Percentiles rank a stretch among this genome's conserved stretches.
Evolutionary conservation across 2,329 filamentous ascomycete genomes (phyloP).

Genomic region (Coniochaeta pulveracea): DNA sequence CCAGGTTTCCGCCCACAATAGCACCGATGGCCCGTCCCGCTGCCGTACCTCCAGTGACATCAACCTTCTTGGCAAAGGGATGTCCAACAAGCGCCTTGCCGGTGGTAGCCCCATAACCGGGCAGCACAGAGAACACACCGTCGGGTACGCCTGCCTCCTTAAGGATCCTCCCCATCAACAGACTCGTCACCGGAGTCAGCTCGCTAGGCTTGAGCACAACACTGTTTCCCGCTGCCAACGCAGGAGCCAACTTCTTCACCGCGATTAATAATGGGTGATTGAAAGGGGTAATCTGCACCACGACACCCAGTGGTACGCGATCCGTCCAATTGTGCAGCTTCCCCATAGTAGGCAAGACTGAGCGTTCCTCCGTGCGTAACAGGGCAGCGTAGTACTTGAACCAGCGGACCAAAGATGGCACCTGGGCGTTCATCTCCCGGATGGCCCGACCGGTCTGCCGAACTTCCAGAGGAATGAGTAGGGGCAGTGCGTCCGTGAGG

Average conservation of each 20-base stretch:
- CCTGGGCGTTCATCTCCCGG: slow-evolving; percentile 60
- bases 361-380: slow-evolving; percentile 54
- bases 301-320: slow-evolving; percentile 45
- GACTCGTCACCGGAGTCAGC: slow-evolving; percentile 49
- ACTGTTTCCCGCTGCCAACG: slow-evolving; percentile 46
- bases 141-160: slow-evolving; percentile 58
- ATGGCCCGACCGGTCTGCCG: slow-evolving; percentile 56
- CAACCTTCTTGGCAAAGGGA: slow-evolving; percentile 49
- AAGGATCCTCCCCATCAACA: slow-evolving; percentile 47
- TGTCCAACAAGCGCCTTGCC: slow-evolving; percentile 43
- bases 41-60: slow-evolving; percentile 65
- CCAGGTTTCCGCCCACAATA: slow-evolving; percentile 53
- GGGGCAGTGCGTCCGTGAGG: slow-evolving; percentile 37
- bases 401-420: slow-evolving; percentile 55
- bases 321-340: slow-evolving; percentile 46
- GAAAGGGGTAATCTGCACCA: slow-evolving; percentile 44
- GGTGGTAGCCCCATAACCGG: slow-evolving; percentile 39
- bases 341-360: slow-evolving; percentile 53
- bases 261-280: slow-evolving; percentile 48
- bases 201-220: slow-evolving; percentile 53
- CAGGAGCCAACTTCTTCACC: slow-evolving; percentile 49
- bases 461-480: slow-evolving; percentile 52
- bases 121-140: slow-evolving; percentile 55
- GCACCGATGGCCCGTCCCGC: slow-evolving; percentile 58
- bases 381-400: slow-evolving; percentile 61